Percentiles rank a stretch among this genome's conserved stretches.
Conservation (phyloP, 768 basidiomycete genomes). For the Panaeolus cyanescens region DNA sequence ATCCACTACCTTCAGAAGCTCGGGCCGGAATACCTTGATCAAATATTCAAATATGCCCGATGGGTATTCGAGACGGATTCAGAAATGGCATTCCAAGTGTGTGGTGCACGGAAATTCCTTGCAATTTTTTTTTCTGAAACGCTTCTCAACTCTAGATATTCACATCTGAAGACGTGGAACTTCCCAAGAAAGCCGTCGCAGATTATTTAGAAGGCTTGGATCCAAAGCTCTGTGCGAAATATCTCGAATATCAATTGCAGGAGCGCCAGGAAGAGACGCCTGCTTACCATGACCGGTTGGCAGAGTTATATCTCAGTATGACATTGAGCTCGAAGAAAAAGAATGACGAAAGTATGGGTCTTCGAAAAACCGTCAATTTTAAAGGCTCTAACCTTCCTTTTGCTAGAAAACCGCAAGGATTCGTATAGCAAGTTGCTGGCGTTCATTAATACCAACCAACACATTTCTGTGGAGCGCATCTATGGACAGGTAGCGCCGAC, state of each 20-base stretch:
- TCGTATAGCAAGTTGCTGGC: conserved; percentile 70
- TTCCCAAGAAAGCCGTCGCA: conserved; percentile 77
- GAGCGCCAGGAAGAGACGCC: conserved; percentile 68
- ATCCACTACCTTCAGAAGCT: conserved; percentile 91
- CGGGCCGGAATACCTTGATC: conserved; percentile 76
- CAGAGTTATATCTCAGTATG: conserved; percentile 81
- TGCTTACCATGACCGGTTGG: conserved; percentile 85
- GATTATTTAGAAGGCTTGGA: conserved; percentile 77
- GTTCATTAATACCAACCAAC: conserved; percentile 72
- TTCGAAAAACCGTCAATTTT: background rate
- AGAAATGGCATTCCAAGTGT: conserved; percentile 76
- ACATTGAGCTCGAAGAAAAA: conserved; percentile 58
- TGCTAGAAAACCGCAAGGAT: conserved; percentile 48
- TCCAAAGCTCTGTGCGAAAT: conserved; percentile 68
- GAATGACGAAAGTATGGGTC: conserved; percentile 60
- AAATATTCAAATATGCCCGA: conserved; percentile 77
- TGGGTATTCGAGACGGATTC: conserved; percentile 85
- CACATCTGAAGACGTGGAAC: conserved; percentile 90
- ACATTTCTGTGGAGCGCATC: conserved; percentile 77
- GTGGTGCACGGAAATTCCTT: background rate
- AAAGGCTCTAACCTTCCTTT: background rate
- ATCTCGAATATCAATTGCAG: conserved; percentile 83
- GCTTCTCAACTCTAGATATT: conserved; percentile 68
- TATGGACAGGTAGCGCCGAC: conserved; percentile 82
- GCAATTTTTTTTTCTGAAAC: background rate